A percentile compares a stretch with the other conserved stretches of the same genome.
phyloP scores from a whole-genome alignment of 192 early-diverging fungal genomes.

The Podila verticillata region DNA sequence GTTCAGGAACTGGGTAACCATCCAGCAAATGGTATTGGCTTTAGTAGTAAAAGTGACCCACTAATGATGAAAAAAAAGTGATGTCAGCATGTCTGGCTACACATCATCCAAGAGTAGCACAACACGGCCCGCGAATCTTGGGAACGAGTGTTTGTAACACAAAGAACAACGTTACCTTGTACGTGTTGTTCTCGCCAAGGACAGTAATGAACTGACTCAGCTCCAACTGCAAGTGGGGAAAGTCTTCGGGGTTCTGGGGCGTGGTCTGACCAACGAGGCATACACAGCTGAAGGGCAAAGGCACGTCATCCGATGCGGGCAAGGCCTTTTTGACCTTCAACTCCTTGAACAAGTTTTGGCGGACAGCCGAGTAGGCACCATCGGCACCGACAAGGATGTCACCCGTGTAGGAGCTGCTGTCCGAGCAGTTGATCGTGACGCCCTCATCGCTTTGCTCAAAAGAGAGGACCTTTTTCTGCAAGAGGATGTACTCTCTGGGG shows the following conservation, averaged over 20 bases:
- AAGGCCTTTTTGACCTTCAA: neutral
- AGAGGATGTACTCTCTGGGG: neutral
- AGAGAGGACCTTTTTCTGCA: neutral
- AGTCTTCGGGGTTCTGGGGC: neutral
- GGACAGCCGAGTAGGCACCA: neutral
- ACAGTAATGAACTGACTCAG: constrained; percentile 1
- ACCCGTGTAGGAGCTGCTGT: neutral
- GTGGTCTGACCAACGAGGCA: neutral
- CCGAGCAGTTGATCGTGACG: neutral
- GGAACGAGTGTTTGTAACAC: too few relatives aligned
- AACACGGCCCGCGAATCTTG: too few relatives aligned
- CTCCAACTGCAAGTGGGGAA: neutral
- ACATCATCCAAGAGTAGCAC: too few relatives aligned
- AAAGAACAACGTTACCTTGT: neutral
- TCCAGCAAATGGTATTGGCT: neutral
- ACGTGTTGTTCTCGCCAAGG: neutral
- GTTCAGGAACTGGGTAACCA: neutral
- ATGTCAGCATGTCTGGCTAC: too few relatives aligned
- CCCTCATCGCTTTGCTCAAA: neutral
- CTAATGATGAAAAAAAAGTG: neutral
- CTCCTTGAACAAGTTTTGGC: neutral
- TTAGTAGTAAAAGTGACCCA: neutral
- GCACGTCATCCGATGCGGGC: neutral
- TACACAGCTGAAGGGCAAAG: neutral
- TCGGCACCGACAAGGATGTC: neutral